phyloP scores from a whole-genome alignment of 2,329 filamentous ascomycete species.

The Neofusicoccum cordaticola region DNA sequence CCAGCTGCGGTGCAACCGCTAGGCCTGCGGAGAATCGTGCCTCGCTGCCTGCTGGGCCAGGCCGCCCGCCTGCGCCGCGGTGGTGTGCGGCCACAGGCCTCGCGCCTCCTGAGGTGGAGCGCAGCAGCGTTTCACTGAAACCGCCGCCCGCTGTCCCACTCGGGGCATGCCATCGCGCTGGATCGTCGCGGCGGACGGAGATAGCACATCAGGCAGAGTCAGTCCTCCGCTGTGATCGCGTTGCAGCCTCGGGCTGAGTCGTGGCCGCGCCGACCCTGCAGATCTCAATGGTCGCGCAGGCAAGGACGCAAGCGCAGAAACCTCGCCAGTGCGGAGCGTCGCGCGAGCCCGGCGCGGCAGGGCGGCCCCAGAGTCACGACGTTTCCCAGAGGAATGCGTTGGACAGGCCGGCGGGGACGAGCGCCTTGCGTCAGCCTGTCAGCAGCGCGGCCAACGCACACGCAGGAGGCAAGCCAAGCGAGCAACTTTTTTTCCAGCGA shows the following conservation, averaged over 20 bases:
- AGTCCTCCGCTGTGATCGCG: background rate
- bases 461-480: constrained; percentile 12
- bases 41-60: too few species aligned
- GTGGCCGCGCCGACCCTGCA: constrained; percentile 10
- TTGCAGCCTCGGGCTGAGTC: background rate
- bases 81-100: background rate
- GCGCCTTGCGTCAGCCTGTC: constrained; percentile 16
- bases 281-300: constrained; percentile 11
- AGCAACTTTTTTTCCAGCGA: constrained; percentile 1
- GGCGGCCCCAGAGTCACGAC: background rate
- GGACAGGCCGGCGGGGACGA: background rate
- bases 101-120: constrained; percentile 6
- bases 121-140: constrained; percentile 12
- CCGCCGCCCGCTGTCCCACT: constrained; percentile 12
- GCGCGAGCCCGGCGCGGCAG: constrained; percentile 1
- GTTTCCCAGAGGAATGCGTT: constrained; percentile 1
- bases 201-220: constrained; percentile 9
- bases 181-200: background rate
- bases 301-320: background rate
- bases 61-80: background rate
- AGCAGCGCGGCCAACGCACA: constrained; percentile 8
- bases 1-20: background rate
- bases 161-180: background rate
- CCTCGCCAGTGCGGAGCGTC: constrained; percentile 3
- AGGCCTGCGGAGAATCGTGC: too few species aligned